Conservation (phyloP, 1,284 basidiomycete species). For the Cutaneotrichosporon sp. region DNA sequence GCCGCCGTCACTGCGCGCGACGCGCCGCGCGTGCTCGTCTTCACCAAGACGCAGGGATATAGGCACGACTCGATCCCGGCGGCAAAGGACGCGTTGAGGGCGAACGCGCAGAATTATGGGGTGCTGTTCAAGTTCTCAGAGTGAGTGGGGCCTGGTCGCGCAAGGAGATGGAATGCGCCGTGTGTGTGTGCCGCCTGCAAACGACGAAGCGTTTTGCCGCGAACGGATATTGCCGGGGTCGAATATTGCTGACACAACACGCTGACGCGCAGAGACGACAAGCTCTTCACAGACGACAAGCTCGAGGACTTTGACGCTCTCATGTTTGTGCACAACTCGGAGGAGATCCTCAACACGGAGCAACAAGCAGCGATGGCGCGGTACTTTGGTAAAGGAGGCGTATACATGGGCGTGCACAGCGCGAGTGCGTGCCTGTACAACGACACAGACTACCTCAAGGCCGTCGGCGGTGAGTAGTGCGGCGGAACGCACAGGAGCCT, state of each 20-base stretch:
- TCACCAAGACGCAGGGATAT: constrained; percentile 42
- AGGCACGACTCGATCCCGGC: constrained; percentile 73
- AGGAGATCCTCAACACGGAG: constrained; percentile 55
- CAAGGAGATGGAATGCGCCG: background rate
- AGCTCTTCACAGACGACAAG: constrained; percentile 56
- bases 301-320: constrained; percentile 61
- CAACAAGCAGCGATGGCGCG: constrained; percentile 60
- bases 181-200: no score
- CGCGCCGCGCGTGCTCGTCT: constrained; percentile 35
- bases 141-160: constrained; percentile 12
- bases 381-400: constrained; percentile 56
- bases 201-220: no score
- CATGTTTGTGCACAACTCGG: constrained; percentile 62
- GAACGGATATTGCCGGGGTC: no score
- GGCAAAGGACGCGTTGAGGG: constrained; percentile 57
- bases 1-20: background rate
- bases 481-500: no score
- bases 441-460: constrained; percentile 56
- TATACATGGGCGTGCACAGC: constrained; percentile 50
- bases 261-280: constrained; percentile 47
- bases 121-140: constrained; percentile 63
- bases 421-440: constrained; percentile 65
- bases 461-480: constrained; percentile 48
- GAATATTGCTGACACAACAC: background rate
- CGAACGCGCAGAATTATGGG: constrained; percentile 39